These are phyloP conservation scores for Talaromyces ruber DNA, from an alignment of 495 filamentous ascomycete genomes.

Conservation along the genomic window DNA sequence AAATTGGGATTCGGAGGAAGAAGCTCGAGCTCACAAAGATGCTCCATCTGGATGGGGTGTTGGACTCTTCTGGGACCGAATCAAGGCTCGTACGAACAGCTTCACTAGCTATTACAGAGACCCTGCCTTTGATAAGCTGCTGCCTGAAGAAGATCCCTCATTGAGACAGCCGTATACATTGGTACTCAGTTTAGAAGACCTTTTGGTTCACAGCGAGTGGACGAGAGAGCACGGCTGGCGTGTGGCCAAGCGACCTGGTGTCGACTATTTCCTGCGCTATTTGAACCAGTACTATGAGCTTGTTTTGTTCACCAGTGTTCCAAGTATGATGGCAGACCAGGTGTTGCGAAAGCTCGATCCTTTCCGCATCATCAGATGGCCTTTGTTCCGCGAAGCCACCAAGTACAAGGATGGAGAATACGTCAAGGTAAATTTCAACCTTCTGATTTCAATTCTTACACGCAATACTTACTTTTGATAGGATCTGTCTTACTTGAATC, in stretches of 20 bases:
- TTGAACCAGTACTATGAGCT: constrained; percentile 96
- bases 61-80: constrained; percentile 67
- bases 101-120: constrained; percentile 89
- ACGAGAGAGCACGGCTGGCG: constrained; percentile 89
- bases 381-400: constrained; percentile 88
- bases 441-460: neutral
- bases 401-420: constrained; percentile 92
- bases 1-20: constrained; percentile 74
- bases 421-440: constrained; percentile 63
- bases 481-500: constrained; percentile 95
- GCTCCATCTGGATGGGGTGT: constrained; percentile 67
- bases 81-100: constrained; percentile 61
- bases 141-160: constrained; percentile 78
- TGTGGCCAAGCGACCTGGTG: constrained; percentile 85
- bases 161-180: constrained; percentile 86
- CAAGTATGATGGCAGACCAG: constrained; percentile 72
- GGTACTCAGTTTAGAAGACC: constrained; percentile 84
- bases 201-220: constrained; percentile 93
- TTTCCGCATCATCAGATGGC: constrained; percentile 94
- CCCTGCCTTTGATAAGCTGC: constrained; percentile 85
- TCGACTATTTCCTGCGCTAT: constrained; percentile 96
- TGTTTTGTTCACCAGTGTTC: constrained; percentile 85
- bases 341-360: constrained; percentile 90
- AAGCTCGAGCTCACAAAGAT: constrained; percentile 54
- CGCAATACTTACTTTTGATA: constrained; percentile 20